A percentile compares a stretch with the other conserved stretches of the same genome.
These are phyloP conservation scores for Gomphus sp. DNA, from an alignment of 1,284 basidiomycete genomes.

Conservation along the genomic window DNA sequence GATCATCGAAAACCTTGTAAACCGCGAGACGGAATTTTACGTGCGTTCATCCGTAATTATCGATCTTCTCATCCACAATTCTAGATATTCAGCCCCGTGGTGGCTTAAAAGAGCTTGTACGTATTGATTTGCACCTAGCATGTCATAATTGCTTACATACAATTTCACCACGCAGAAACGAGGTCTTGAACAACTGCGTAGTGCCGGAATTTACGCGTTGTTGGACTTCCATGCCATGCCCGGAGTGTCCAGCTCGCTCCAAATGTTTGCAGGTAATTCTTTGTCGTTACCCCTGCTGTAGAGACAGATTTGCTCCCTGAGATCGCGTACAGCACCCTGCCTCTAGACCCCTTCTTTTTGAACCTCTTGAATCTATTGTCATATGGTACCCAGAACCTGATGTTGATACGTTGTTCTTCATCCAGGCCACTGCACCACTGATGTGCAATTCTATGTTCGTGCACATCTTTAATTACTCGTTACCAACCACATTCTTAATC, in stretches of 20 bases:
- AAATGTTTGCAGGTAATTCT: constrained; percentile 59
- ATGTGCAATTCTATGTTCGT: constrained; percentile 65
- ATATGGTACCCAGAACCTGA: too few species aligned
- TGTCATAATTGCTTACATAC: not conserved
- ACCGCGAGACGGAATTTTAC: constrained; percentile 51
- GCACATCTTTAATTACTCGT: not conserved
- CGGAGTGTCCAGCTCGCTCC: constrained; percentile 49
- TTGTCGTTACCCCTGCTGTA: not conserved
- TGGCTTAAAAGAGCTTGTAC: constrained; percentile 53
- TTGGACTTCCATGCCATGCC: constrained; percentile 73
- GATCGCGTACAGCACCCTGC: not conserved
- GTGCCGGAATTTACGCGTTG: constrained; percentile 56
- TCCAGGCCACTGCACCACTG: constrained; percentile 44
- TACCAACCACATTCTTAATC: constrained; percentile 4
- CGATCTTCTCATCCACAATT: not conserved
- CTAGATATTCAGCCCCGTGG: constrained; percentile 39
- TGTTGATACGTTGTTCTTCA: not conserved
- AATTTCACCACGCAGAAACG: constrained; percentile 33
- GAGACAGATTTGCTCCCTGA: not conserved
- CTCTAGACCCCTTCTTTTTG: not conserved
- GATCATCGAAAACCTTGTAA: constrained; percentile 65
- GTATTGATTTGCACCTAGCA: constrained; percentile 14
- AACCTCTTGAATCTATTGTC: too few species aligned
- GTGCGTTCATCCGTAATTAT: not conserved
- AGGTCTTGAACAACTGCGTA: constrained; percentile 47